A percentile compares a stretch with the other conserved stretches of the same genome.
phyloP scores from a whole-genome alignment of 768 basidiomycete species.

The Rhodotorula paludigena region DNA sequence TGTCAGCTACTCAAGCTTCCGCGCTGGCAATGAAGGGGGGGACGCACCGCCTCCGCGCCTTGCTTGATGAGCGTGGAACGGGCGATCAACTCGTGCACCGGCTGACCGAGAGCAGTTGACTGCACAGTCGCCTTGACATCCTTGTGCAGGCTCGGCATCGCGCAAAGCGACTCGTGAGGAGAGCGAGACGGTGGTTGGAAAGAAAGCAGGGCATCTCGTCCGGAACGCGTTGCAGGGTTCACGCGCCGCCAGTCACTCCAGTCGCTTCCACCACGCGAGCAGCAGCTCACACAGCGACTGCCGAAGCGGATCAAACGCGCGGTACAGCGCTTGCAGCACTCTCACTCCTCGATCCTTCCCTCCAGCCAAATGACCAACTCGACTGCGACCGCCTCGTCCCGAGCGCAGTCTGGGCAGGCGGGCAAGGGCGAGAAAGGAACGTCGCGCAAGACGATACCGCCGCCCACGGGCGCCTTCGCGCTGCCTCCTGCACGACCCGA shows the following conservation, averaged over 20 bases:
- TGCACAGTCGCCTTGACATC: conserved; percentile 7
- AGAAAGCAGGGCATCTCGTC: background rate
- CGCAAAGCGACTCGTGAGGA: background rate
- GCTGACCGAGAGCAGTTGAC: background rate
- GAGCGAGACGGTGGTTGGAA: background rate
- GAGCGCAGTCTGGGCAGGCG: background rate
- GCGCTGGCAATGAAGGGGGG: background rate
- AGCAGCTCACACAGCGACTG: no score
- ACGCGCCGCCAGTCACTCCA: no score
- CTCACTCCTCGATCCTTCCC: background rate
- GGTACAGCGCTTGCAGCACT: no score
- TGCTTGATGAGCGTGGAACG: conserved; percentile 50
- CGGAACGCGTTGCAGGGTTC: no score
- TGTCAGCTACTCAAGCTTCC: background rate
- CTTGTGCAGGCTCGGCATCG: conserved; percentile 11
- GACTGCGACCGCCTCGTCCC: background rate
- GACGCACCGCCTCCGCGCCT: conserved; percentile 53
- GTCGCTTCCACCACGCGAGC: no score
- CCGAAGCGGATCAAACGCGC: no score
- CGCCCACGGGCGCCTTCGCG: conserved; percentile 14
- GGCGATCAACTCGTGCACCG: conserved; percentile 37
- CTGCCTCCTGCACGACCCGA: conserved; percentile 22
- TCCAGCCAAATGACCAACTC: background rate
- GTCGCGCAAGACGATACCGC: conserved; percentile 13
- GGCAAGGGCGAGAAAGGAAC: conserved; percentile 20